Conservation (phyloP, 352 stramenopile genomes). For the Peronospora destructor region DNA sequence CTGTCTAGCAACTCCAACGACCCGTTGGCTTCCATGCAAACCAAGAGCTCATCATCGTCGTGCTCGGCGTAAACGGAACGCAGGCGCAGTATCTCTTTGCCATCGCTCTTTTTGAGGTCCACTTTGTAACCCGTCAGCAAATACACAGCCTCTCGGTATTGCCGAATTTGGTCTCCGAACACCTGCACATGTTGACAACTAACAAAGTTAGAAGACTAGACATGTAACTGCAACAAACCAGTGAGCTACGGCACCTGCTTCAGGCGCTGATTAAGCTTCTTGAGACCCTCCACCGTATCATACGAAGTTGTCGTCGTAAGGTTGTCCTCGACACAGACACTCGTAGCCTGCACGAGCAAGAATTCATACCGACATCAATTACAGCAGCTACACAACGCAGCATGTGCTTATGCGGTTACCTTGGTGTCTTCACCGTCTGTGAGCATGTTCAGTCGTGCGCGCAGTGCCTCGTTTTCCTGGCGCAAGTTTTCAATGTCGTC, state of each 20-base stretch:
- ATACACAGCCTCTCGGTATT: conserved; percentile 86
- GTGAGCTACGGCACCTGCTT: conserved; percentile 51
- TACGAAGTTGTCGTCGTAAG: conserved; percentile 79
- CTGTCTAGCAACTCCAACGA: conserved; percentile 81
- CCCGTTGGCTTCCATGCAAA: conserved; percentile 72
- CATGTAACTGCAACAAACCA: neutral
- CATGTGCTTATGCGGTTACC: conserved; percentile 11
- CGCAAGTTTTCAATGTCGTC: conserved; percentile 39
- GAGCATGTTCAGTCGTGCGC: conserved; percentile 37
- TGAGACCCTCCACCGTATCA: conserved; percentile 79
- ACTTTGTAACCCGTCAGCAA: conserved; percentile 87
- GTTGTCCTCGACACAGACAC: conserved; percentile 18
- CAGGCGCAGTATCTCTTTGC: conserved; percentile 64
- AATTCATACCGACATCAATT: neutral
- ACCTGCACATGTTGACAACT: conserved; percentile 30
- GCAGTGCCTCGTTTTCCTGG: conserved; percentile 48
- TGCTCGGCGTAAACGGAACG: conserved; percentile 81
- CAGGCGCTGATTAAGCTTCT: conserved; percentile 80
- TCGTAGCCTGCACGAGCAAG: conserved; percentile 12
- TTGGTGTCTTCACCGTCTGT: conserved; percentile 26
- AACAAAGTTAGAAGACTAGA: neutral
- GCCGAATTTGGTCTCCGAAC: conserved; percentile 84
- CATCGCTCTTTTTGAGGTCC: conserved; percentile 76
- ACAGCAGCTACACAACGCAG: neutral
- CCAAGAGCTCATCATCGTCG: conserved; percentile 76